phyloP scores from a whole-genome alignment of 1,284 basidiomycete genomes.

The Microbotryomycetes sp. region DNA sequence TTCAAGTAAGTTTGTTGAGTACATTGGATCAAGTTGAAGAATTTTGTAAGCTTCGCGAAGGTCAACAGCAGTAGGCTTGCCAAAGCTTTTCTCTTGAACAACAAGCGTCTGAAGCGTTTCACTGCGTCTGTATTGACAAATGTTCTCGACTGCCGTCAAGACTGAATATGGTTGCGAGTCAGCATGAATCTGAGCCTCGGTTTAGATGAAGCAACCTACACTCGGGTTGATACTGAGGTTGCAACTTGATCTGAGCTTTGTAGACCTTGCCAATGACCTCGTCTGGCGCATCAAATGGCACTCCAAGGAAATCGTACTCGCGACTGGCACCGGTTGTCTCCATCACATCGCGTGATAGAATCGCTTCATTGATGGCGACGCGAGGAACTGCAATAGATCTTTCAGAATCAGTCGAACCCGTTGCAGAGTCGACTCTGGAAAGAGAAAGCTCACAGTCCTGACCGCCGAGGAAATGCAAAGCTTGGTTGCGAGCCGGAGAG shows the following conservation, averaged over 20 bases:
- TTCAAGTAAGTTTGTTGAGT: conserved; percentile 56
- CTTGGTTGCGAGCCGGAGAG: not conserved
- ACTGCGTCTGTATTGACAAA: conserved; percentile 2
- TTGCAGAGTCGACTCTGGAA: no score
- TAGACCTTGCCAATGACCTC: conserved; percentile 12
- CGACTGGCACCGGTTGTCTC: not conserved
- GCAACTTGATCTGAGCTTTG: not conserved
- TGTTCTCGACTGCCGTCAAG: conserved; percentile 10
- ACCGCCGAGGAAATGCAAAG: not conserved
- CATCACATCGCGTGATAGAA: not conserved
- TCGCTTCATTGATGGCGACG: not conserved
- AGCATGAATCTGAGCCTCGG: not conserved
- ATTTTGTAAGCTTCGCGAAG: not conserved
- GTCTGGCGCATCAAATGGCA: conserved; percentile 22
- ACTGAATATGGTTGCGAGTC: not conserved
- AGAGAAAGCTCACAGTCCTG: no score
- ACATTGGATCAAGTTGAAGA: conserved; percentile 33
- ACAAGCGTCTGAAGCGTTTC: conserved; percentile 12
- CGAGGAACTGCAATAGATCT: no score
- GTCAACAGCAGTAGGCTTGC: conserved; percentile 10
- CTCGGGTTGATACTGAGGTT: not conserved
- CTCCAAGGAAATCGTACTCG: conserved; percentile 19
- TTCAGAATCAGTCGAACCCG: no score
- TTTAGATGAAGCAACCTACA: conserved; percentile 1
- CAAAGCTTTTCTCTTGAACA: conserved; percentile 2